Evolutionary conservation across 129 eudicot genomes (phyloP).

Genomic region (Chrysanthemum lavandulifolium): DNA sequence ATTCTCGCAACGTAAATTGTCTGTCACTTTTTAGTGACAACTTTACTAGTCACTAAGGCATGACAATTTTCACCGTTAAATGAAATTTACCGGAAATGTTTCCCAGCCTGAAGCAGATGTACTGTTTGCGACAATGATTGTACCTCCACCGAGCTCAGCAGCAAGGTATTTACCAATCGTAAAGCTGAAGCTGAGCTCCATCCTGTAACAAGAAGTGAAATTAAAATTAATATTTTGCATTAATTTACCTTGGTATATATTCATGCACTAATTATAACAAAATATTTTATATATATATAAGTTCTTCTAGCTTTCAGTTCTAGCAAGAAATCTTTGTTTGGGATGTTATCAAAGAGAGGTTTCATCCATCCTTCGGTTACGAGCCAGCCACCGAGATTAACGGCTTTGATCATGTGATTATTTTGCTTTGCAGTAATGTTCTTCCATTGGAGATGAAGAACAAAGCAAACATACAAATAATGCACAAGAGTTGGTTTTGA

Average conservation of each 20-base stretch:
- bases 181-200: constrained; percentile 60
- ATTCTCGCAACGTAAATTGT: too few relatives aligned
- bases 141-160: constrained; percentile 83
- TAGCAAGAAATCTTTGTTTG: constrained; percentile 60
- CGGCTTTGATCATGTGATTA: constrained; percentile 46
- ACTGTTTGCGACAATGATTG: constrained; percentile 62
- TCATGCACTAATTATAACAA: not conserved
- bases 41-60: not conserved
- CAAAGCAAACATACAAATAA: constrained; percentile 26
- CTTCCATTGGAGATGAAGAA: constrained; percentile 34
- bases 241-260: not conserved
- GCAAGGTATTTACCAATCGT: constrained; percentile 50
- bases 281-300: not conserved
- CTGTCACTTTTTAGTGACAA: not conserved
- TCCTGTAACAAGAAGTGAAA: constrained; percentile 32
- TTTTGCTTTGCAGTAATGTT: constrained; percentile 12
- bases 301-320: constrained; percentile 1
- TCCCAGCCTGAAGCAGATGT: constrained; percentile 77
- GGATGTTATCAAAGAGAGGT: constrained; percentile 74
- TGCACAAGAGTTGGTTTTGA: constrained; percentile 24
- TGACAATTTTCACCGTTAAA: not conserved
- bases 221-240: not conserved
- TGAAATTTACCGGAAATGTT: constrained; percentile 51
- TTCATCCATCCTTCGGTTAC: constrained; percentile 86
- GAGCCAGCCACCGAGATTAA: constrained; percentile 88